Base-by-base conservation (phyloP, 2,329 filamentous ascomycete genomes). In the Microdochium nivale region DNA sequence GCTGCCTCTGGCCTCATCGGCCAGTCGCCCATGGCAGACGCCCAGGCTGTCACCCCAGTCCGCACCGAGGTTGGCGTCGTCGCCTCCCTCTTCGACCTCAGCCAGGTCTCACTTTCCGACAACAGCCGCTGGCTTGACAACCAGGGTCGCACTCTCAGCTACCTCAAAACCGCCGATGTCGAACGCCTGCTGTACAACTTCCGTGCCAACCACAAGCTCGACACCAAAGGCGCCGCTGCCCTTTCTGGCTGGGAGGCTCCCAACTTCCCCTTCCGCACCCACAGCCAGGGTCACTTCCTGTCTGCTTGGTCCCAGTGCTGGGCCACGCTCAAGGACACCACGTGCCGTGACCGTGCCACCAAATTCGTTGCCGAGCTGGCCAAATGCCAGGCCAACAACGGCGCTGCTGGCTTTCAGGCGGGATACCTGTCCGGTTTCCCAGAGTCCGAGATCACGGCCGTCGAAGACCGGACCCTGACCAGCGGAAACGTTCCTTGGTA, bases 201-300 rank as follows among this genome's bases (percentile, higher is more conserved):
- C 61, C 67, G 75, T 19, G 55, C 62, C 27, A 77, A 67, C 47
- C 75, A 78, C 52, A 64, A 67, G 19, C 56, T 78, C 1, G 70
- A 69, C 2, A 78, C 75, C 9, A 66, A 73, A 2, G 72, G 71
- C 1, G 76, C 75, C 2, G 54, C 62, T 1, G 48, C 66, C 5
- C 75, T 76, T 48, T 74, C 74, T 2, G 77, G 76, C 2, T 79
- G 77, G 77, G 77, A 80, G 59, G 73, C 73, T 1, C 77, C 77
- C 1, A 64, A 72, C 47, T 79, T 80, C 46, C 76, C 77, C 0
- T 80, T 80, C 58, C 70, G 76, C 14, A 70, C 69, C 0, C 77
- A 79, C 49, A 57, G 69, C 21, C 77, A 80, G 52, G 77, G 77
- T 0, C 77, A 79, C 58, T 72, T 72, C 30, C 68, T 79, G 30